Evolutionary conservation across 2,329 filamentous ascomycete genomes (phyloP), one percentile per base, ranked within the genome.

Genomic region (Didymella lethalis): DNA sequence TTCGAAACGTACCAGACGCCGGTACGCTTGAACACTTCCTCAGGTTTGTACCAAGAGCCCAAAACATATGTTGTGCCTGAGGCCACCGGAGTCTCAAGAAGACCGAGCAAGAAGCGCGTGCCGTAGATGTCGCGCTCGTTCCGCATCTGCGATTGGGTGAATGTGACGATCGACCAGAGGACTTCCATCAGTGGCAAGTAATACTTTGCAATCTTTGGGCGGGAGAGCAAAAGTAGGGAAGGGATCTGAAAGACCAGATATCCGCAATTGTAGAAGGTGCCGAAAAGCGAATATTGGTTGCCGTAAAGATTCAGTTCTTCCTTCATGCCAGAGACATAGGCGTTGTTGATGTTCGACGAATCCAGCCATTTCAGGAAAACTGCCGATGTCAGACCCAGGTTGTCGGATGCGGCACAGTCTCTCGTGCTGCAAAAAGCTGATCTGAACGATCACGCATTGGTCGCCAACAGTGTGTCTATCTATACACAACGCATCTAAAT

Each of bases 1-100:
- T 83, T 82, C 26, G 81, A 82, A 0, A 84, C 79, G 52, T 81
- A 85, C 75, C 84, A 86, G 12, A 84, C 79, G 0, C 82, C 83
- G 2, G 83, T 83, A 2, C 85, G 79, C 64, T 86, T 86, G 53
- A 83, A 85, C 0, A 81, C 75, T 51, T 81, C 80, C 20, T 79
- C 75, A 1, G 77, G 77, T 2, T 75, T 71, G 57, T 81, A 81
- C 79, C 79, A 81, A 6, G 66, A 71, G 7, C 73, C 75, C 7
- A 78, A 66, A 12, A 78, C 70, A 46, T 76, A 77, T 2, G 73
- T 75, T 0, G 74, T 78, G 0, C 76, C 75, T 4, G 69, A 70
- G 4, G 74, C 75, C 0, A 77, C 75, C 1, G 75, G 75, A 0
- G 75, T 77, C 43, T 77, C 75, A 0, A 75, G 56, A 1, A 77